Evolutionary conservation across 2,329 filamentous ascomycete genomes (phyloP), one percentile per base, ranked within the genome.

Genomic region (Chaetomium strumarium): DNA sequence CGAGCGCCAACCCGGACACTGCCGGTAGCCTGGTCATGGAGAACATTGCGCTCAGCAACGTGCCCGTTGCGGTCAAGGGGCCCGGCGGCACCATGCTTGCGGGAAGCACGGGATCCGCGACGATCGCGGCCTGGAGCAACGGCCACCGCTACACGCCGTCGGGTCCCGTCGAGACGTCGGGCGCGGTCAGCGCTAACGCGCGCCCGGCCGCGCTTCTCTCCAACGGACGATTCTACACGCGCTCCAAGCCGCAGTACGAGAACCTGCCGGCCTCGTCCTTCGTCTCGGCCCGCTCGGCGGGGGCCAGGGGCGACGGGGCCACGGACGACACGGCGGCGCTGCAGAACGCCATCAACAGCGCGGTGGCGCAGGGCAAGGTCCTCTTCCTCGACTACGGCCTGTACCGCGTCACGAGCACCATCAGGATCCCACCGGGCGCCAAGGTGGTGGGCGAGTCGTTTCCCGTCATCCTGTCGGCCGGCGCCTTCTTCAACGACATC

Each of bases 221-320:
- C 31, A 50, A 53, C 31, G 65, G 64, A 13, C 66, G 72, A 5
- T 84, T 80, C 58, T 81, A 78, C 56, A 75, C 85, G 59, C 80
- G 82, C 43, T 83, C 84, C 56, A 88, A 88, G 74, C 87, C 87
- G 14, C 82, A 88, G 61, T 91, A 90, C 65, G 77, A 83, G 61
- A 67, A 69, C 29, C 66, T 82, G 5, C 65, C 78, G 1, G 75
- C 75, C 6, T 74, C 73, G 7, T 73, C 77, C 29, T 86, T 91
- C 64, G 69, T 88, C 62, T 72, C 69, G 39, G 70, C 65, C 40
- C 69, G 71, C 43, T 57, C 60, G 0, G 53, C 52, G 1, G 67
- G 66, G 13, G 67, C 67, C 44, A 47, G 51, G 42, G 81, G 80
- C 44, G 74, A 84, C 62, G 81, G 79, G 12, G 64, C 66, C 2